These are phyloP conservation scores for Sporothrix curviconia DNA, from an alignment of 2,329 filamentous ascomycete species.

Conservation along the genomic window DNA sequence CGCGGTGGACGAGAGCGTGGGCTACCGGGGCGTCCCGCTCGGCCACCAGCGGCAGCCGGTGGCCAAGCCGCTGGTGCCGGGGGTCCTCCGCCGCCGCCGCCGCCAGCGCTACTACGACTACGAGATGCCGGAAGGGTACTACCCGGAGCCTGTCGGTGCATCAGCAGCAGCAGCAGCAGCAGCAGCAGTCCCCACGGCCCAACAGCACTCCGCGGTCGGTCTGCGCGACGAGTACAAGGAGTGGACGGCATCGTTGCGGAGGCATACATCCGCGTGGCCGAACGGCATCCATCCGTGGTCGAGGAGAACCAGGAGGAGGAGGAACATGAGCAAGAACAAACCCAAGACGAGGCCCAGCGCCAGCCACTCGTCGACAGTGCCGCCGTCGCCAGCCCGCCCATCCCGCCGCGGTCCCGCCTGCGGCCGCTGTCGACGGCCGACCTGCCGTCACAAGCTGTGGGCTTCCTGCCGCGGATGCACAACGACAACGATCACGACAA, in stretches of 20 bases:
- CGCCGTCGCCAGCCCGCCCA: neutral
- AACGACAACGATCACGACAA: no score
- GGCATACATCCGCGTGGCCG: slow-evolving; percentile 20
- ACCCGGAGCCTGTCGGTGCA: no score
- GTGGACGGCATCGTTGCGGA: slow-evolving; percentile 29
- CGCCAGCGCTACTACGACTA: no score
- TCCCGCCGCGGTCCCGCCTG: slow-evolving; percentile 13
- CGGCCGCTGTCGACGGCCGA: neutral
- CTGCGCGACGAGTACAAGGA: slow-evolving; percentile 33
- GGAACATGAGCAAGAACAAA: no score
- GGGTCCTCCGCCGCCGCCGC: no score
- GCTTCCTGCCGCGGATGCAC: no score
- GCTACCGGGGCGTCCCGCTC: neutral
- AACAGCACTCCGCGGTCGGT: neutral
- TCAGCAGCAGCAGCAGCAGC: no score
- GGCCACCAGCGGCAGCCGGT: neutral
- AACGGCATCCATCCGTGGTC: slow-evolving; percentile 21
- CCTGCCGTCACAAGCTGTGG: no score
- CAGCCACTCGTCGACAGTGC: neutral
- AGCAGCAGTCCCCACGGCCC: no score
- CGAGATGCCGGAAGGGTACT: no score
- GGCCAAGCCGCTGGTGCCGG: neutral
- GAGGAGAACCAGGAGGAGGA: neutral
- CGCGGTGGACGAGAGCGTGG: neutral
- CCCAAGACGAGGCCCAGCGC: neutral